These are phyloP conservation scores for Heritiera fomes DNA, from an alignment of 345 rosid species.

Conservation along the genomic window DNA sequence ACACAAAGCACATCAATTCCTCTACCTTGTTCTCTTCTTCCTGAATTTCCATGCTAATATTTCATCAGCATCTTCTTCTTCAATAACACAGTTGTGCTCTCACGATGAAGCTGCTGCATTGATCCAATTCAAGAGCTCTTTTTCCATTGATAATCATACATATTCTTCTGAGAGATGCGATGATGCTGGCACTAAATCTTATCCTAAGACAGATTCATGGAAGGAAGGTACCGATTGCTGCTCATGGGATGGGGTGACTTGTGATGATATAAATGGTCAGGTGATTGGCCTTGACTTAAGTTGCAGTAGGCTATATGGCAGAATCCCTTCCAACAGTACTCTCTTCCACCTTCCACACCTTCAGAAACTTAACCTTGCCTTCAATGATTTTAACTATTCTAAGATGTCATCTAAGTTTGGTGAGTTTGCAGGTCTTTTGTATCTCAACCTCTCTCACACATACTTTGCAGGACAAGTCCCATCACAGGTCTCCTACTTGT, in stretches of 20 bases:
- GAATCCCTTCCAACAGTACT: constrained; percentile 20
- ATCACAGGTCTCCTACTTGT: constrained; percentile 6
- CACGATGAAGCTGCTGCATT: too few species aligned
- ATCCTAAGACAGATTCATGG: constrained; percentile 22
- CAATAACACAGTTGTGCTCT: not conserved
- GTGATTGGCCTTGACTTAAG: constrained; percentile 28
- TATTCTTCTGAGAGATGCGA: not conserved
- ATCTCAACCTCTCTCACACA: constrained; percentile 21
- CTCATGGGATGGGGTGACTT: constrained; percentile 34
- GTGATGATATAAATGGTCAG: constrained; percentile 8
- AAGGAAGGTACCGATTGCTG: constrained; percentile 31
- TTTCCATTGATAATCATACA: too few species aligned
- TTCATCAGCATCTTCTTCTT: not conserved
- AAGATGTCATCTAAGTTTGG: not conserved
- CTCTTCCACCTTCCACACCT: constrained; percentile 29
- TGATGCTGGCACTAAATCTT: not conserved
- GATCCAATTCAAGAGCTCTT: not conserved
- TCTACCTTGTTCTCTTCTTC: not conserved
- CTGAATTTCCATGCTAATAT: not conserved
- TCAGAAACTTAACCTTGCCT: constrained; percentile 30
- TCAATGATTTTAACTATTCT: constrained; percentile 17
- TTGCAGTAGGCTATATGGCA: constrained; percentile 14
- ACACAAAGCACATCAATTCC: not conserved
- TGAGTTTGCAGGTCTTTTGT: not conserved
- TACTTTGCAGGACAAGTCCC: constrained; percentile 25